Evolutionary conservation across 768 basidiomycete species (phyloP), one percentile per base, ranked within the genome.

Genomic region (Coprinellus micaceus): DNA sequence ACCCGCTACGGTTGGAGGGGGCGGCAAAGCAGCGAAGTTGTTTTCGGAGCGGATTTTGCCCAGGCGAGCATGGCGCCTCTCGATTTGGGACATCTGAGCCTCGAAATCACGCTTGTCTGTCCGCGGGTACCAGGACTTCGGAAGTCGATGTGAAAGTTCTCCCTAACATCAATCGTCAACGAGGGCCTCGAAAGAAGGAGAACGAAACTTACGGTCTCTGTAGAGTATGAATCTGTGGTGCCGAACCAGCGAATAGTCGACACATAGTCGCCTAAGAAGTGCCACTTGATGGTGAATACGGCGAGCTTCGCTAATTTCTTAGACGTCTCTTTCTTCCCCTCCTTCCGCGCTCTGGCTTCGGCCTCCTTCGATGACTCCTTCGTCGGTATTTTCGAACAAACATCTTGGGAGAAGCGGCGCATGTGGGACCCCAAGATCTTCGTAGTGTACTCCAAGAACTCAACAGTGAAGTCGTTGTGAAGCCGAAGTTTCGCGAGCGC

Each of bases 391-490:
- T 33, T 12, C 19, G 15, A 19, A 19, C 49, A 58, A 24, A 54
- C 58, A 12, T 46, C 45, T 19, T 55, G 48, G 30, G 52, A 45
- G 54, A 65, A 66, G 40, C 47, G 33, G 13, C 61, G 57, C 28
- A 66, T 22, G 28, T 56, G 26, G 25, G 46, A 22, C n/a, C 61
- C 63, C 7, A 66, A 57, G 63, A 10, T 71, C 28, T 21, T 72
- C 56, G 25, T 67, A 21, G 33, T 69, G 59, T 0, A 60, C 66
- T 28, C 58, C 2, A 43, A 63, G 53, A 40, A 68, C 64, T 52
- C 70, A 45, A 19, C 58, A 17, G 58, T 79, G 67, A 54, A 70
- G 67, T 66, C 60, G 0, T 66, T 66, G 55, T 71, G 71, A 25
- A 68, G 56, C n/a, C 66, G 58, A 2, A 74, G 60, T 54, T 75